Evolutionary conservation across 495 filamentous ascomycete genomes (phyloP).

Genomic region (Hypoxylon fuscum): DNA sequence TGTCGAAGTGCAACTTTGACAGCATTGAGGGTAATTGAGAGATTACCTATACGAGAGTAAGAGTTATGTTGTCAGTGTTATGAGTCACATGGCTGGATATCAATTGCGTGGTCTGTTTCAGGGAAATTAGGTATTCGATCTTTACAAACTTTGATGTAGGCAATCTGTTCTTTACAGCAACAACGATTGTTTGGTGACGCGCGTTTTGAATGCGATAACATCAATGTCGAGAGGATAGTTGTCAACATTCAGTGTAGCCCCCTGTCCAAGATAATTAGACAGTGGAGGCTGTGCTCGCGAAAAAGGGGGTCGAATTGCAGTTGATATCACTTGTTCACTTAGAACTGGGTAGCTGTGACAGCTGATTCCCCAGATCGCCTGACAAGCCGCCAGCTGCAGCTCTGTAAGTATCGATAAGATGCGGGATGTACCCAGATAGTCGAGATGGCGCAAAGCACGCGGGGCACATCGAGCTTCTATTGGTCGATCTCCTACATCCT

Average conservation of each 20-base stretch:
- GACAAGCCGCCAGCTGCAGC: no score
- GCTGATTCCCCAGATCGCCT: no score
- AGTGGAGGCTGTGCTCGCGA: no score
- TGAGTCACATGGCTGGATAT: background rate
- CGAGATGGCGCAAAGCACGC: slow-evolving; percentile 19
- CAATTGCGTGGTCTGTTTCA: background rate
- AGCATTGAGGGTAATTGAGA: background rate
- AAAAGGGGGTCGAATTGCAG: no score
- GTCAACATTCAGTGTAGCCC: slow-evolving; percentile 1
- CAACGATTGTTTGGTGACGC: background rate
- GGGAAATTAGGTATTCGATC: background rate
- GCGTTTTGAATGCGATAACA: background rate
- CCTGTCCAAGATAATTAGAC: slow-evolving; percentile 18
- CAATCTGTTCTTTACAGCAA: background rate
- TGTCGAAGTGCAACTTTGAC: no score
- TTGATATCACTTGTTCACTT: no score
- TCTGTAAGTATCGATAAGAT: slow-evolving; percentile 8
- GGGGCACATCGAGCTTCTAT: slow-evolving; percentile 25
- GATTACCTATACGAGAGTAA: background rate
- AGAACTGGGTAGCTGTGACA: no score
- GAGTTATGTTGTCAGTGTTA: background rate
- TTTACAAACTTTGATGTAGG: background rate
- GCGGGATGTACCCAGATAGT: slow-evolving; percentile 2
- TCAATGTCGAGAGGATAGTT: background rate
- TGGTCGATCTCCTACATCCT: slow-evolving; percentile 20